These are phyloP conservation scores for Entomophthora muscae DNA, from an alignment of 371 early-diverging fungal genomes.

Conservation along the genomic window DNA sequence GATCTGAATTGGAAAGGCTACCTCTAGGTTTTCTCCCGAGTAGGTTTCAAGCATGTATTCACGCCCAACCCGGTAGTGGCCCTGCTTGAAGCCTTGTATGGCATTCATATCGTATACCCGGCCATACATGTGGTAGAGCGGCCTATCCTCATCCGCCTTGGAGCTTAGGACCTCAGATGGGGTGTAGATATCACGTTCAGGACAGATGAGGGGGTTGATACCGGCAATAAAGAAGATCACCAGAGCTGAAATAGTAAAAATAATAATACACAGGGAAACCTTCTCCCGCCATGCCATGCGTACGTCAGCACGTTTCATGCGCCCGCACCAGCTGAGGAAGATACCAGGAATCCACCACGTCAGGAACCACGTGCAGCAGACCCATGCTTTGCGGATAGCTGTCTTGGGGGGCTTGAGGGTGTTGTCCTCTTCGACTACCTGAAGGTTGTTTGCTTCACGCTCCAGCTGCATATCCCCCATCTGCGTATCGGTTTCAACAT, in stretches of 20 bases:
- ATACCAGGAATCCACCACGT: slow-evolving; percentile 77
- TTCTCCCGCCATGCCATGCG: slow-evolving; percentile 91
- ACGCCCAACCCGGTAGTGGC: slow-evolving; percentile 19
- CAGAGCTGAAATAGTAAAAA: slow-evolving; percentile 29
- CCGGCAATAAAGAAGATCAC: slow-evolving; percentile 39
- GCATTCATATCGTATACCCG: slow-evolving; percentile 47
- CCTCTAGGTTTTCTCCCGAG: slow-evolving; percentile 50
- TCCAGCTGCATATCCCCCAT: slow-evolving; percentile 13
- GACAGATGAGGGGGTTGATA: slow-evolving; percentile 30
- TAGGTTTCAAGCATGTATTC: slow-evolving; percentile 29
- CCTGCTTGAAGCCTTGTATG: slow-evolving; percentile 26
- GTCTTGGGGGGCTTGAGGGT: slow-evolving; percentile 13
- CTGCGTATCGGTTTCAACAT: slow-evolving; percentile 4
- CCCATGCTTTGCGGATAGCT: slow-evolving; percentile 43
- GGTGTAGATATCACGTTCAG: slow-evolving; percentile 40
- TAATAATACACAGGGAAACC: slow-evolving; percentile 56
- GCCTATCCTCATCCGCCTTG: slow-evolving; percentile 18
- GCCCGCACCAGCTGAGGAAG: slow-evolving; percentile 32
- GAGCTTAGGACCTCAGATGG: slow-evolving; percentile 24
- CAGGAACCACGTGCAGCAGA: slow-evolving; percentile 49
- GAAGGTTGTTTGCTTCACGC: slow-evolving; percentile 21
- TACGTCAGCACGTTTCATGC: slow-evolving; percentile 69
- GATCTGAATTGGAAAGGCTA: slow-evolving; percentile 48
- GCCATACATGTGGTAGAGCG: slow-evolving; percentile 47
- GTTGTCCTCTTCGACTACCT: slow-evolving; percentile 37